phyloP scores from a whole-genome alignment of 345 rosid species.

The Adansonia digitata region DNA sequence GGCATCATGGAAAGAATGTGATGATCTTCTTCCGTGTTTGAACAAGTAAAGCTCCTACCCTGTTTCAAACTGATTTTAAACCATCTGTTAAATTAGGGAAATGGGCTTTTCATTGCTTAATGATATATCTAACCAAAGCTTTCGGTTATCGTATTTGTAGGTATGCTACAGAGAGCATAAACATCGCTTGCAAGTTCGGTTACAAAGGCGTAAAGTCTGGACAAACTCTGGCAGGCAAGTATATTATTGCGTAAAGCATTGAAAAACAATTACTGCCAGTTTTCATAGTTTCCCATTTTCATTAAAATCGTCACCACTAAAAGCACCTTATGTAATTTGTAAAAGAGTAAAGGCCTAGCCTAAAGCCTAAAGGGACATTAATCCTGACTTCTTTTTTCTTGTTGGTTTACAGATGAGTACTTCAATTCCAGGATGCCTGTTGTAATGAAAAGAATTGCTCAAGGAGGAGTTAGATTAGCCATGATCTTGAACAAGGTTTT shows the following conservation, averaged over 20 bases:
- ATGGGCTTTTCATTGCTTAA: not conserved
- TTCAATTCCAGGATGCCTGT: conserved; percentile 77
- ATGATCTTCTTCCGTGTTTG: conserved; percentile 60
- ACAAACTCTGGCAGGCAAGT: conserved; percentile 60
- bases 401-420: conserved; percentile 57
- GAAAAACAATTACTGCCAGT: no score
- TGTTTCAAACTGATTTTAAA: not conserved
- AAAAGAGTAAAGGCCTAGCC: no score
- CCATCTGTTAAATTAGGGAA: not conserved
- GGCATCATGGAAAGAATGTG: conserved; percentile 68
- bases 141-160: conserved; percentile 15
- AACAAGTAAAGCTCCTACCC: conserved; percentile 41
- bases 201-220: conserved; percentile 70
- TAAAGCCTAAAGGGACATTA: not conserved
- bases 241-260: conserved; percentile 1
- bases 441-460: conserved; percentile 89
- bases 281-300: not conserved
- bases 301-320: not conserved
- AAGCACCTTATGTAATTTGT: no score
- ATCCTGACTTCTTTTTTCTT: not conserved
- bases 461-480: conserved; percentile 86
- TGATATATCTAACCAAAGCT: not conserved
- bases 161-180: conserved; percentile 80
- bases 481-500: conserved; percentile 71
- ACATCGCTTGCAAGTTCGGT: conserved; percentile 87